Evolutionary conservation across 371 early-diverging fungal species (phyloP).

Genomic region (Syncephalastrum sp.): DNA sequence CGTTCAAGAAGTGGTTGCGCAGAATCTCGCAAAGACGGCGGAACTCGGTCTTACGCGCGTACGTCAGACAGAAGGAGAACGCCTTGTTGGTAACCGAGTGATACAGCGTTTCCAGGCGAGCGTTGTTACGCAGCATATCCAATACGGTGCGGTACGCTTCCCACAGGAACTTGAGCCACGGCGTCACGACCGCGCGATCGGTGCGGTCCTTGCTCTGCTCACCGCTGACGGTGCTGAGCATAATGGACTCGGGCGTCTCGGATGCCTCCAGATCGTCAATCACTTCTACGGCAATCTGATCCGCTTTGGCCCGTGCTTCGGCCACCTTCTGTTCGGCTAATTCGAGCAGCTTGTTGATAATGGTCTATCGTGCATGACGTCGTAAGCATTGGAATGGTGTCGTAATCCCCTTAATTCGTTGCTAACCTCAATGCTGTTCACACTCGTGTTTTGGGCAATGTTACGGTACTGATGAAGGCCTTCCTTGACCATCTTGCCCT

Average conservation of each 20-base stretch:
- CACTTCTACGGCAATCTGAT: constrained; percentile 75
- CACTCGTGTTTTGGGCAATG: constrained; percentile 92
- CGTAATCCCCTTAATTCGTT: not conserved
- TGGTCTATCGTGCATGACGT: constrained; percentile 40
- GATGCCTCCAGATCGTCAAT: constrained; percentile 95
- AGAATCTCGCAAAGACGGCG: constrained; percentile 95
- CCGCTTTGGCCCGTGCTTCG: constrained; percentile 91
- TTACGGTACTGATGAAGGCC: constrained; percentile 96
- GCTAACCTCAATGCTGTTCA: constrained; percentile 83
- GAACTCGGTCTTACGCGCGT: constrained; percentile 97
- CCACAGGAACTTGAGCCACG: constrained; percentile 98
- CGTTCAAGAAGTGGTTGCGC: constrained; percentile 89
- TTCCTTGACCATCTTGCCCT: constrained; percentile 93
- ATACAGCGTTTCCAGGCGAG: constrained; percentile 91
- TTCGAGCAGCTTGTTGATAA: constrained; percentile 85
- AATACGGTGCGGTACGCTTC: constrained; percentile 96
- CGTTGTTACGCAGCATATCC: constrained; percentile 95
- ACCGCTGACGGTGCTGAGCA: constrained; percentile 91
- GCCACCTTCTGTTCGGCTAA: constrained; percentile 85
- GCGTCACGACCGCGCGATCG: constrained; percentile 95
- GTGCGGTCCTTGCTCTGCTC: constrained; percentile 95
- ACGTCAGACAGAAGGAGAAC: constrained; percentile 93
- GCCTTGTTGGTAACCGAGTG: constrained; percentile 90
- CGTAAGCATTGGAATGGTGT: constrained; percentile 2
- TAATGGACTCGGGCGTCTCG: constrained; percentile 96